Evolutionary conservation across 2,329 filamentous ascomycete genomes (phyloP).

Genomic region (Colletotrichum sp.): DNA sequence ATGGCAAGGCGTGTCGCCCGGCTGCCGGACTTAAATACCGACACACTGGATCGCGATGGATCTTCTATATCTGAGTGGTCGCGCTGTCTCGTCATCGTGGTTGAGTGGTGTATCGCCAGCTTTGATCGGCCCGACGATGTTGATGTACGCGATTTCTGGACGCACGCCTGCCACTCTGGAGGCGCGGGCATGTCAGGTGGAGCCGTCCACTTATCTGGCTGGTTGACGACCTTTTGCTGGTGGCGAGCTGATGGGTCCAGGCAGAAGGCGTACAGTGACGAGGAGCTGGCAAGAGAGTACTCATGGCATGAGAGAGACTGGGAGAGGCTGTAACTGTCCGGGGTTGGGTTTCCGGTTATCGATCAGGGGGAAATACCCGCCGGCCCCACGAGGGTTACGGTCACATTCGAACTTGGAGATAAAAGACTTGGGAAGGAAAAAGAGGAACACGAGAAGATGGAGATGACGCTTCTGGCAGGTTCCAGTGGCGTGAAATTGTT

Average conservation of each 20-base stretch:
- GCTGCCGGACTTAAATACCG: background rate
- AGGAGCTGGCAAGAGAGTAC: background rate
- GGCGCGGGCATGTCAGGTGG: background rate
- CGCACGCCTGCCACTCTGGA: background rate
- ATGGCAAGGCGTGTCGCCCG: background rate
- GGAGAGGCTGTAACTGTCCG: background rate
- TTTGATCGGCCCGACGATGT: conserved; percentile 11
- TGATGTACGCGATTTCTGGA: background rate
- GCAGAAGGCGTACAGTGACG: background rate
- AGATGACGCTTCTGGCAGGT: background rate
- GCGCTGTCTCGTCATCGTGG: background rate
- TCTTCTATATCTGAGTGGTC: background rate
- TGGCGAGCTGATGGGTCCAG: background rate
- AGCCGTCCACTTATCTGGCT: background rate
- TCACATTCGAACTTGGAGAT: background rate
- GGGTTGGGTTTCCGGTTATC: background rate
- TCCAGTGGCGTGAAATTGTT: background rate
- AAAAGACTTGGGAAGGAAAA: rapidly evolving
- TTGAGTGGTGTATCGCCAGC: conserved; percentile 17
- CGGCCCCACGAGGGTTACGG: background rate
- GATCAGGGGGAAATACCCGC: background rate
- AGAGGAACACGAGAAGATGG: background rate
- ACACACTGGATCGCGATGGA: background rate
- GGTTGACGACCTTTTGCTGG: background rate
- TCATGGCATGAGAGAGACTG: background rate